These are phyloP conservation scores for Omphalea diandra DNA, from an alignment of 441 rosid species.

Conservation along the genomic window DNA sequence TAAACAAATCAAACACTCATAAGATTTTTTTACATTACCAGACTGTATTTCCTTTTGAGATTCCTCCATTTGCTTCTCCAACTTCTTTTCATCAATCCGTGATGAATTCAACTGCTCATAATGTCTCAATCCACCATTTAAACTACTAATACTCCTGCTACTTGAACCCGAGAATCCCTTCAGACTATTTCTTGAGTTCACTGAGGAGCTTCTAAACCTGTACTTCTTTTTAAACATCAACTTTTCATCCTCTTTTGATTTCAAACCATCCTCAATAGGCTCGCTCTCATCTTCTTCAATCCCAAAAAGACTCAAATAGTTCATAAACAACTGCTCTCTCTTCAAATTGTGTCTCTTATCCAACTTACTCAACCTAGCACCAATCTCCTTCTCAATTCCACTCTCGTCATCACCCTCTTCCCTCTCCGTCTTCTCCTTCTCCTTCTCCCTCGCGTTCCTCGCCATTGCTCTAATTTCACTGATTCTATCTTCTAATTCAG, in stretches of 20 bases:
- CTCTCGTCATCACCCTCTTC: constrained; percentile 32
- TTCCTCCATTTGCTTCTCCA: constrained; percentile 22
- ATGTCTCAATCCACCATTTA: too few relatives aligned
- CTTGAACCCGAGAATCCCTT: constrained; percentile 53
- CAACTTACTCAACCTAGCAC: constrained; percentile 48
- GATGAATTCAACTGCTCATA: constrained; percentile 25
- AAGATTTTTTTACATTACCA: constrained; percentile 38
- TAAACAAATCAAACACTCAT: too few relatives aligned
- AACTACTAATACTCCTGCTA: too few relatives aligned
- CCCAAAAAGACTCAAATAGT: constrained; percentile 33
- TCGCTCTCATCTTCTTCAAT: constrained; percentile 15
- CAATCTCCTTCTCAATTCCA: constrained; percentile 66
- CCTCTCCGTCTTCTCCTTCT: constrained; percentile 45
- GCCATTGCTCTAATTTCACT: constrained; percentile 72
- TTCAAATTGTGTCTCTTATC: constrained; percentile 54
- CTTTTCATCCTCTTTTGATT: constrained; percentile 27
- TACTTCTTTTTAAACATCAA: constrained; percentile 58
- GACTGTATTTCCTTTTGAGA: constrained; percentile 29
- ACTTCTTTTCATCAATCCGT: constrained; percentile 21
- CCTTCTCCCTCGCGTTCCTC: constrained; percentile 52
- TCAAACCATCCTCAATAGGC: constrained; percentile 3
- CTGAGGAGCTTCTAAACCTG: constrained; percentile 42
- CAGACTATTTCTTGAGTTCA: constrained; percentile 28
- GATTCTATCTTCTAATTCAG: constrained; percentile 48
- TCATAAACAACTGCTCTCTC: constrained; percentile 41